Evolutionary conservation across 2,329 filamentous ascomycete genomes (phyloP), one percentile per base, ranked within the genome.

Genomic region (Epichloe coenophiala): DNA sequence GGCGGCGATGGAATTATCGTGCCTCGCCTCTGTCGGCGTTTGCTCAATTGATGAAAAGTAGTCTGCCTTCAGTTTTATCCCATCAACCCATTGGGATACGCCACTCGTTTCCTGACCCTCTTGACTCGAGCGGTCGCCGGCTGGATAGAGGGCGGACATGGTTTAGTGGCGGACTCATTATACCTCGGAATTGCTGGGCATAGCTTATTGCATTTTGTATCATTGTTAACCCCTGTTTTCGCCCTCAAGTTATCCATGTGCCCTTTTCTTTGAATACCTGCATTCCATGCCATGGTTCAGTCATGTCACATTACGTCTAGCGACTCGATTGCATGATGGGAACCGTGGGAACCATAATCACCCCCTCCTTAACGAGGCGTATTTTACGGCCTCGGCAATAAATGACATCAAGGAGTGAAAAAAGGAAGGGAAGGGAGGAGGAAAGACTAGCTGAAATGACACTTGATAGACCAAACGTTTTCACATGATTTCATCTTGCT

Each of bases 131-230:
- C 6, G 19, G 17, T 42, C 15, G 23, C 12, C 13, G 31, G 42
- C 40, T 44, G 27, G 42, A 31, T 2, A 12, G 8, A 31, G 27
- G 27, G 8, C 27, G 9, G 15, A 31, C 40, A 44, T n/a, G 7
- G 23, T 45, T 50, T 45, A 36, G 41, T 21, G 42, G 35, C 13
- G 48, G 42, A 23, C 12, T 50, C 36, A 40, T 41, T 40, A 50
- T 50, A 50, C 48, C 48, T 50, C 48, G 48, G 48, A 45, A 50
- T 45, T 45, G 15, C 33, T 45, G 48, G 36, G 48, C 48, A 50
- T 50, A 41, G 48, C 21, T 50, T 38, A 15, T 31, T 43, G 41
- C 36, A 44, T 50, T 50, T 50, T 45, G 35, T 27, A 49, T n/a
- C 31, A 38, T 23, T 15, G 23, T 15, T 13, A 40, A 19, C 31